Base-by-base conservation (phyloP, 306 rosid genomes). In the Glycyrrhiza uralensis region DNA sequence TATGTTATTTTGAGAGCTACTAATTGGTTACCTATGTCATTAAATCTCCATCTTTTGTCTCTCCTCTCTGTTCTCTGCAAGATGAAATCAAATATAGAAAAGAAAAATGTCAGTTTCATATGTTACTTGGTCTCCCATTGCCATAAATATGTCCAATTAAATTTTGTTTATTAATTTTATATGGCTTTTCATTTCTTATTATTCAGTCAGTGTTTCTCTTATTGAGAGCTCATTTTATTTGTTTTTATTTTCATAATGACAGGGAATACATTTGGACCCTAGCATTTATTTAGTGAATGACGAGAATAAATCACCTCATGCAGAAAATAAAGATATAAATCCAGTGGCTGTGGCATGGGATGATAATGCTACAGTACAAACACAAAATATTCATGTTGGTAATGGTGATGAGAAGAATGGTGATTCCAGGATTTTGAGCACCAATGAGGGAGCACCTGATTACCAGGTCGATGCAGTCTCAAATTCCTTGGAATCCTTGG, bases 231-330 rank as follows among this genome's bases (percentile, higher is more conserved):
- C 33, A 69, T 41, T 49, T 29, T 69, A 44, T 32, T 45, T 66
- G 5, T 76, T 36, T 10, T 23, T 60, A 5, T 70, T 36, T 14
- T 65, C 47, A 50, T 64, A 55, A 72, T 77, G 71, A 38, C 85
- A 89, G 98, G 98, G 98, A 72, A 87, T 87, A 44, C 97, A 94
- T 87, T 83, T 94, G 85, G 97, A 94, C 82, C 98, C 98, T 63
- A 94, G 97, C 80, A 94, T 94, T 79, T 91, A 94, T 86, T 85
- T 94, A 68, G 95, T 94, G 88, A 97, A 94, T 18, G 92, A 94
- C 28, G 97, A 87, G 46, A 88, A 82, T 28, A 94, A 91, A 72
- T 58, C 87, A 41, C 82, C 82, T 24, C 63, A 76, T 29, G 69
- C 79, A 10, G 85, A 85, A 80, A 79, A 28, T 26, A 82, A 79